Evolutionary conservation across 1,139 yeast genomes (phyloP).

Genomic region (Diutina sp.): DNA sequence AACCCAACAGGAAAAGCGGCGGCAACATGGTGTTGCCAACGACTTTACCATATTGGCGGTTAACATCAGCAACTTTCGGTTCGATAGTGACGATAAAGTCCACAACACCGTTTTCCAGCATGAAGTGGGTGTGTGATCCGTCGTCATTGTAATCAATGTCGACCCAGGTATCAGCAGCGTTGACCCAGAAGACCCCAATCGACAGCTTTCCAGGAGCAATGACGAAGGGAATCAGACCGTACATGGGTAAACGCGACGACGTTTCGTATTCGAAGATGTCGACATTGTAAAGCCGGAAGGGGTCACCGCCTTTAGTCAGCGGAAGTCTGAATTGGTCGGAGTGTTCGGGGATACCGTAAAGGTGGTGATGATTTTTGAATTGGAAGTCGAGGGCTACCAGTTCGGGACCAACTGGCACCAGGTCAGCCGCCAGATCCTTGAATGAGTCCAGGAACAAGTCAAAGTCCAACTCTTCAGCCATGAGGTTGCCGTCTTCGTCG

Average conservation of each 20-base stretch:
- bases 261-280: slow-evolving; percentile 90
- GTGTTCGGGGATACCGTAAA: slow-evolving; percentile 93
- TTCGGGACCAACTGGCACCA: slow-evolving; percentile 78
- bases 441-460: slow-evolving; percentile 51
- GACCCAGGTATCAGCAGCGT: slow-evolving; percentile 85
- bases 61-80: slow-evolving; percentile 45
- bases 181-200: slow-evolving; percentile 79
- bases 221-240: slow-evolving; percentile 87
- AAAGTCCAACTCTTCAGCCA: slow-evolving; percentile 37
- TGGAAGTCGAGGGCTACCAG: slow-evolving; percentile 70
- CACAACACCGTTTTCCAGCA: slow-evolving; percentile 77
- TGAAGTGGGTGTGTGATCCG: slow-evolving; percentile 64
- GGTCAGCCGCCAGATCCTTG: slow-evolving; percentile 46
- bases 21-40: slow-evolving; percentile 77
- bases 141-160: slow-evolving; percentile 40
- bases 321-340: slow-evolving; percentile 66
- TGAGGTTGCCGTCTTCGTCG: slow-evolving; percentile 11
- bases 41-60: slow-evolving; percentile 50
- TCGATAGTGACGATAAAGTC: slow-evolving; percentile 67
- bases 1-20: slow-evolving; percentile 67
- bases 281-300: slow-evolving; percentile 81
- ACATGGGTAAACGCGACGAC: slow-evolving; percentile 78
- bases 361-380: slow-evolving; percentile 45
- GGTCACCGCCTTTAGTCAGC: slow-evolving; percentile 50
- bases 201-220: slow-evolving; percentile 42